A percentile compares a stretch with the other conserved stretches of the same genome.
These are phyloP conservation scores for Alnus glutinosa DNA, from an alignment of 306 rosid genomes.

Conservation along the genomic window DNA sequence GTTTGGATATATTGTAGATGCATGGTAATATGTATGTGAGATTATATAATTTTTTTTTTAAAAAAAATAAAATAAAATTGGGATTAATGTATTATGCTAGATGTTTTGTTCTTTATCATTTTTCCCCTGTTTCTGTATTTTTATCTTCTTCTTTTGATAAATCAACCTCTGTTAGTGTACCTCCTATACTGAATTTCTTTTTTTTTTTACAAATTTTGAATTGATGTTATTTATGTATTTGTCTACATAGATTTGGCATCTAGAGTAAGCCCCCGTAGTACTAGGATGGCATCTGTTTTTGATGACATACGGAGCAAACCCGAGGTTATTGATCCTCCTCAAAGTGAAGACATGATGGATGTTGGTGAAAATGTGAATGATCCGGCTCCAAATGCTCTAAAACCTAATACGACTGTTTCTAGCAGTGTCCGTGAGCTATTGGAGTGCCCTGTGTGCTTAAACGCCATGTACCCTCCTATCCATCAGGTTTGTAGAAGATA, in stretches of 20 bases:
- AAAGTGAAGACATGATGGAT: slow-evolving; percentile 59
- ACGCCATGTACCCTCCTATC: slow-evolving; percentile 95
- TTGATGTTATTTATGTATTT: slow-evolving; percentile 15
- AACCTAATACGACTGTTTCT: slow-evolving; percentile 64
- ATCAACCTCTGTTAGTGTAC: background rate
- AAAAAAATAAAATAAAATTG: background rate
- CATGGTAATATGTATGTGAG: background rate
- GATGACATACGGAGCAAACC: slow-evolving; percentile 68
- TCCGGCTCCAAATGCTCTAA: slow-evolving; percentile 43
- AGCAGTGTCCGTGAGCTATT: slow-evolving; percentile 89
- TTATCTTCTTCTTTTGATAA: background rate
- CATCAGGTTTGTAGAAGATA: slow-evolving; percentile 65
- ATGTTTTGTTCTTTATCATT: background rate
- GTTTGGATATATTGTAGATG: background rate
- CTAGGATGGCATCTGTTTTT: slow-evolving; percentile 64
- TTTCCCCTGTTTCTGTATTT: background rate
- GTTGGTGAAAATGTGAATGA: slow-evolving; percentile 63
- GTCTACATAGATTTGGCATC: background rate
- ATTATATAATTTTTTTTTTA: background rate
- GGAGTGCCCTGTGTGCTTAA: slow-evolving; percentile 95
- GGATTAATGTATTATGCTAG: background rate
- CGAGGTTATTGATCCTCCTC: slow-evolving; percentile 81
- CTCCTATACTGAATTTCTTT: background rate
- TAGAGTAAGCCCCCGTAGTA: slow-evolving; percentile 30
- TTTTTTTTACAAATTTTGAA: background rate